Evolutionary conservation across 2,329 filamentous ascomycete species (phyloP).

Genomic region (Calonectria crousiana): DNA sequence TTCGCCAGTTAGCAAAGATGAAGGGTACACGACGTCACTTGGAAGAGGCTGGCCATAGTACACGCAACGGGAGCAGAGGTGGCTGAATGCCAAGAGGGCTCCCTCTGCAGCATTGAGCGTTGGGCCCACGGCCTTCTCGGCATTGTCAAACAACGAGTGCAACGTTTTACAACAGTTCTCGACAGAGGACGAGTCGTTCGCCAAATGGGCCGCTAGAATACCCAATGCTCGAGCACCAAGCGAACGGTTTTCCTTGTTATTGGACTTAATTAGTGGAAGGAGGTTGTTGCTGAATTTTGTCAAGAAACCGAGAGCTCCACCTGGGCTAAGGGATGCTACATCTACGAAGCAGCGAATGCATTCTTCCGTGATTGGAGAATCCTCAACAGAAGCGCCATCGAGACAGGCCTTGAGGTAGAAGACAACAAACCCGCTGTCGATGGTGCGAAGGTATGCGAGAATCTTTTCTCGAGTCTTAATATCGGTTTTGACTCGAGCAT

Average conservation of each 20-base stretch:
- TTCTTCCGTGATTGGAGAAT: conserved; percentile 56
- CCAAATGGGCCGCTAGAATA: conserved; percentile 78
- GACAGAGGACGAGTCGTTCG: conserved; percentile 51
- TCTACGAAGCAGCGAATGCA: conserved; percentile 67
- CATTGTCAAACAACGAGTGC: conserved; percentile 57
- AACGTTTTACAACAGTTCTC: conserved; percentile 48
- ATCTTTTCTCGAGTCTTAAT: conserved; percentile 72
- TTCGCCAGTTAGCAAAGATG: conserved; percentile 48
- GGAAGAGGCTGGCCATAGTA: conserved; percentile 56
- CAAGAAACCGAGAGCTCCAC: conserved; percentile 63
- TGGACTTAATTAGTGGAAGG: conserved; percentile 74
- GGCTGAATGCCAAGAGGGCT: conserved; percentile 58
- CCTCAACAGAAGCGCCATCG: conserved; percentile 64
- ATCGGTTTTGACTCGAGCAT: conserved; percentile 78
- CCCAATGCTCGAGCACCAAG: conserved; percentile 79
- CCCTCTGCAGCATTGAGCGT: conserved; percentile 62
- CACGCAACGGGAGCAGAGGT: conserved; percentile 57
- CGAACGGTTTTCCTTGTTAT: conserved; percentile 75
- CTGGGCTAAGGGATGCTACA: conserved; percentile 63
- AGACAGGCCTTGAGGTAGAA: conserved; percentile 67
- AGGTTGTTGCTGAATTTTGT: conserved; percentile 64
- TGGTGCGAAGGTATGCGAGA: conserved; percentile 62
- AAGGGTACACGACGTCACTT: conserved; percentile 44
- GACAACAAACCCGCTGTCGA: conserved; percentile 54
- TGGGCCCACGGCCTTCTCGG: conserved; percentile 56